phyloP scores from a whole-genome alignment of 495 filamentous ascomycete genomes.

The Aspergillus cavernicola region DNA sequence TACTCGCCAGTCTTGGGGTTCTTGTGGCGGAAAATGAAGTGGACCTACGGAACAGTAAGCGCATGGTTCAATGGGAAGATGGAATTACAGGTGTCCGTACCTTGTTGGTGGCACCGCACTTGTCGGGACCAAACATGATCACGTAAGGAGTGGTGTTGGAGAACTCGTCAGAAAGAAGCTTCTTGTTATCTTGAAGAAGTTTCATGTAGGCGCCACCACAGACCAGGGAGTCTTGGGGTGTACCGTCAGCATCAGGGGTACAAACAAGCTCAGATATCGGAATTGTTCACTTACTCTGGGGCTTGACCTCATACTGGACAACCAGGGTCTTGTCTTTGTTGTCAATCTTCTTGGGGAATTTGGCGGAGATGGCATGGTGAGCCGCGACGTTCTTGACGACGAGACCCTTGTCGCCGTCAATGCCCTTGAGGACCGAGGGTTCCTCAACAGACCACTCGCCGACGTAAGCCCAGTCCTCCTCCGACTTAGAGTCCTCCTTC shows the following conservation, averaged over 20 bases:
- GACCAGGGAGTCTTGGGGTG: slow-evolving; percentile 73
- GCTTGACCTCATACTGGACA: slow-evolving; percentile 99
- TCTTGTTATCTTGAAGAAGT: slow-evolving; percentile 96
- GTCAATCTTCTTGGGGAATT: slow-evolving; percentile 94
- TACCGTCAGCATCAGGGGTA: not conserved
- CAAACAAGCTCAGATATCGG: not conserved
- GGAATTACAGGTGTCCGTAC: slow-evolving; percentile 29
- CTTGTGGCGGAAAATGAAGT: slow-evolving; percentile 99
- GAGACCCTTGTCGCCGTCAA: slow-evolving; percentile 93
- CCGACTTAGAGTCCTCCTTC: slow-evolving; percentile 81
- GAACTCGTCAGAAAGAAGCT: slow-evolving; percentile 96
- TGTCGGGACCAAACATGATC: slow-evolving; percentile 99
- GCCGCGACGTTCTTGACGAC: slow-evolving; percentile 95
- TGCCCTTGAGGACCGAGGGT: slow-evolving; percentile 86
- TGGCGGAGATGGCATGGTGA: slow-evolving; percentile 98
- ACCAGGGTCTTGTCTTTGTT: slow-evolving; percentile 96
- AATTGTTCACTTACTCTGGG: slow-evolving; percentile 70
- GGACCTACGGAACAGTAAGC: slow-evolving; percentile 54
- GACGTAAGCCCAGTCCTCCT: slow-evolving; percentile 97
- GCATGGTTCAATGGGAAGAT: not conserved
- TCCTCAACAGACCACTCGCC: slow-evolving; percentile 97
- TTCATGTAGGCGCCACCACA: slow-evolving; percentile 99
- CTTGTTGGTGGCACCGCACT: slow-evolving; percentile 99
- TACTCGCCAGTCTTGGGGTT: slow-evolving; percentile 99
- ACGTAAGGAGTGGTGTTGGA: slow-evolving; percentile 96